Percentiles rank a stretch among this genome's conserved stretches.
phyloP scores from a whole-genome alignment of 108 stramenopile genomes.

The Cyclostephanos tholiformis region DNA sequence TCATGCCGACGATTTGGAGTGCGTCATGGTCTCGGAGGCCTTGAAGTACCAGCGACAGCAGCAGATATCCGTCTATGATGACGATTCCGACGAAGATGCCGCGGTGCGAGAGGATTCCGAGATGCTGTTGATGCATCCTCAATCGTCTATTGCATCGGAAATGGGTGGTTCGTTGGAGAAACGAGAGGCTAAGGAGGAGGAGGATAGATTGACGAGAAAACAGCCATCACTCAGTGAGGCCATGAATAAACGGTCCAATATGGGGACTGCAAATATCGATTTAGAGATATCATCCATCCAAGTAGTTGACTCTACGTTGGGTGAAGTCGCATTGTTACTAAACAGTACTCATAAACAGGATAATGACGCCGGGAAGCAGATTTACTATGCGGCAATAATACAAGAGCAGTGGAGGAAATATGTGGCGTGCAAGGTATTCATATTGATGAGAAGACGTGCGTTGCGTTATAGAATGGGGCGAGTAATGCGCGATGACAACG shows the following conservation, averaged over 20 bases:
- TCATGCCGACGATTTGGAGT: slow-evolving; percentile 24
- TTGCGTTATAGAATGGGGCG: neutral
- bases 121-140: slow-evolving; percentile 2
- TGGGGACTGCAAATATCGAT: neutral
- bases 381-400: neutral
- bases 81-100: neutral
- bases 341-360: neutral
- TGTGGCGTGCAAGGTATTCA: neutral
- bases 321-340: neutral
- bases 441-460: slow-evolving; percentile 9
- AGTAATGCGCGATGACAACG: no score
- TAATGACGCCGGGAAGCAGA: neutral
- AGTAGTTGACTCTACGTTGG: neutral
- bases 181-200: neutral
- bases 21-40: slow-evolving; percentile 28
- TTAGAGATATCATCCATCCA: neutral
- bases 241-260: neutral
- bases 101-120: neutral
- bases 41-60: slow-evolving; percentile 11
- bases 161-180: neutral
- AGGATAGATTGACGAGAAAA: neutral
- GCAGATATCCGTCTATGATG: neutral
- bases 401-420: slow-evolving; percentile 10
- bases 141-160: neutral
- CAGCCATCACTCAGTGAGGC: neutral